Evolutionary conservation across 352 stramenopile genomes (phyloP), one percentile per base, ranked within the genome.

Genomic region (Phytopythium mirpurense): DNA sequence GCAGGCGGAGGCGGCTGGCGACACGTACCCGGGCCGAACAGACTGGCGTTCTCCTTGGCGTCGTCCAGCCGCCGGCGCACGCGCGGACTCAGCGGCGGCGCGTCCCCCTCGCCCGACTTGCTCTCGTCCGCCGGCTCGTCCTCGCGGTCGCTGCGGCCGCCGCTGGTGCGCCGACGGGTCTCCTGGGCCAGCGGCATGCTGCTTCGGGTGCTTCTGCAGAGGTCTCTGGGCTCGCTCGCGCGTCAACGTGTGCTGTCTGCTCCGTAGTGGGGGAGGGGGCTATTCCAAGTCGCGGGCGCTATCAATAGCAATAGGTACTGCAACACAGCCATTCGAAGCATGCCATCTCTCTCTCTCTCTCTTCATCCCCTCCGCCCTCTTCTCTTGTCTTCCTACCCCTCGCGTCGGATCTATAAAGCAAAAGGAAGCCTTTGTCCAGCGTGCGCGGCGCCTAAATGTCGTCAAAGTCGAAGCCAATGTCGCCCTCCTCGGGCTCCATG

Each of bases 391-490:
- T 7, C 32, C 51, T 35, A 26, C 37, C 12, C 5, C 37, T 19
- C 19, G 19, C 3, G 23, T 45, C 19, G 29, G 29, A 10, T 32
- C 5, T 9, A 44, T 37, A 23, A 19, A 24, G 35, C 27, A 56
- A 43, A 27, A 44, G 16, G 38, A n/a, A n/a, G n/a, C n/a, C n/a
- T n/a, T n/a, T n/a, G n/a, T n/a, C n/a, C n/a, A n/a, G n/a, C n/a
- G n/a, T n/a, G n/a, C 29, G 36, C 21, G 27, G 9, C 5, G 62
- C 62, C 87, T 91, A 96, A 60, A 94, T 94, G 76, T 94, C 81
- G 66, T 96, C 82, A 51, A 96, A 96, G 55, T 96, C 83, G 60
- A 96, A 94, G 59, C 82, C 86, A 69, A 88, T 90, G 68, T 94
- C 83, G 69, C 93, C 86, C 56, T 96, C 83, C 52, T 96, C 86